Evolutionary conservation across 257 asterid species (phyloP), one percentile per base, ranked within the genome.

Genomic region (Lycium ferocissimum): DNA sequence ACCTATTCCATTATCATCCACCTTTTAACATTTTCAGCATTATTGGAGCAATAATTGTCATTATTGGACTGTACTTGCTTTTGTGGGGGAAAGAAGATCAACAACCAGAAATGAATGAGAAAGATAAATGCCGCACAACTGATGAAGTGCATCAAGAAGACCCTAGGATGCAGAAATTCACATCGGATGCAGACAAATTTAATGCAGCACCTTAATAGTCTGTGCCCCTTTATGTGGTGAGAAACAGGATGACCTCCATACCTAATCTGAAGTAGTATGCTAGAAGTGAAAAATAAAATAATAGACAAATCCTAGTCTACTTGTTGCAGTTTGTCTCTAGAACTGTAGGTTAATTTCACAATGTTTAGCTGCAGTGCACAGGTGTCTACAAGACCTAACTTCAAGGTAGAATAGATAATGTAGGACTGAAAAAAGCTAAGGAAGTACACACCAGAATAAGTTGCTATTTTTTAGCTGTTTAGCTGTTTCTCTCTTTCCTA

Each of bases 61-160:
- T 93, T 20, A 51, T 85, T 33, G 98, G 98, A 51, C 92, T 94
- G 59, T 93, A 93, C 83, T 72, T 92, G 90, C 94, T 92, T 14
- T 63, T 94, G 54, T 94, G 95, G 98, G 97, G 98, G 69, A 94
- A 92, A 87, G 94, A 92, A 88, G 97, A 91, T 69, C 56, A 26
- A 13, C 88, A 81, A 15, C 45, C 87, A 86, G 84, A 80, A 61
- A 83, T 22, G 84, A 89, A 73, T 76, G 71, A 51, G 87, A 85
- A 85, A 81, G 92, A 87, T 83, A 69, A 75, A 56, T 20, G 73
- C 15, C n/a, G 14, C 15, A 63, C 14, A 51, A 80, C 76, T 10
- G 10, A 70, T 18, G 82, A 43, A 17, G 84, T 83, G 63, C 80
- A 83, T 80, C 37, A 54, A 13, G 88, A 89, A 49, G 92, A 89